Base-by-base conservation (phyloP, 108 stramenopile genomes). In the Pseudonitzschia multistriata region DNA sequence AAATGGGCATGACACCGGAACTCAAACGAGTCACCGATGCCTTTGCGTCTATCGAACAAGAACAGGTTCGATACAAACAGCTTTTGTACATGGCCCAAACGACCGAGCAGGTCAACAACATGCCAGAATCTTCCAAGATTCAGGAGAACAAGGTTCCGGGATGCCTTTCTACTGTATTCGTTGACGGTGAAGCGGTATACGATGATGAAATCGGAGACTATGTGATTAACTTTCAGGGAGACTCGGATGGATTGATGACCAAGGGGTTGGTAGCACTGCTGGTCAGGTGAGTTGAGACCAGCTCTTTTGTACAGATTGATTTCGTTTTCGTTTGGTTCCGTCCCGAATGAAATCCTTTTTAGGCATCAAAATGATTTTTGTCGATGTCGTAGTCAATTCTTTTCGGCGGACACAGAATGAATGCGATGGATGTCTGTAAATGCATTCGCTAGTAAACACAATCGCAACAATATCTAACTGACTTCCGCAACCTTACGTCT, bases 221-320 rank as follows among this genome's bases (percentile, higher is more conserved):
- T 19, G 78, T 81, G 13, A 81, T 98, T 45, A 76, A 95, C 42
- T 97, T 87, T 65, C 47, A 74, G 33, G 96, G 97, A 8, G 98
- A 98, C 76, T 96, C 95, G 7, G 97, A 98, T 78, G 96, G 93
- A 14, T 77, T 96, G 53, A 65, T 98, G 61, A 98, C 98, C 65
- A 96, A 96, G 66, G 98, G 98, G 54, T 73, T 98, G 49, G 90
- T 97, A 22, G 91, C 94, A 6, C 71, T 98, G 27, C 89, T 98
- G 47, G 77, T 97, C 19, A 78, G 89, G 83, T 91, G 81, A 78
- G 85, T 83, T 62, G n/a, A n/a, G n/a, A n/a, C 67, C 67, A 5
- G 34, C 36, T 13, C 0, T 63, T 29, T 56, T 2, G 47, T 14
- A 48, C 14, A 14, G 47, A 48, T 17, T 48, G 14, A 19, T 48